Percentiles rank a stretch among this genome's conserved stretches.
phyloP scores from a whole-genome alignment of 179 eudicot species.

The Beta lomatogona region DNA sequence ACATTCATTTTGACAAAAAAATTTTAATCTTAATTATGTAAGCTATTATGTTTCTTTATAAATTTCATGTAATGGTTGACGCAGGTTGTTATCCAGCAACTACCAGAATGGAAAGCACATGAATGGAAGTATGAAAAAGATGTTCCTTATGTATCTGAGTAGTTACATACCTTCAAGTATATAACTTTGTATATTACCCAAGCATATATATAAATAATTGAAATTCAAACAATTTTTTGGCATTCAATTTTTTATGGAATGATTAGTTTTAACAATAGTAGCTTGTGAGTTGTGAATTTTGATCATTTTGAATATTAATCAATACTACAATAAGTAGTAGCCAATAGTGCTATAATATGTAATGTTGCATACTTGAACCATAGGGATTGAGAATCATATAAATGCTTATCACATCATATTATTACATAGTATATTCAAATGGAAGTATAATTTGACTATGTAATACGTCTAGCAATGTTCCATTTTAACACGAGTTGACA shows the following conservation, averaged over 20 bases:
- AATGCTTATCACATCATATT: too few relatives aligned
- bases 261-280: background rate
- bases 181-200: slow-evolving; percentile 20
- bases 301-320: background rate
- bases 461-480: too few relatives aligned
- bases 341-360: too few relatives aligned
- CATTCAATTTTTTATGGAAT: background rate
- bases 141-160: slow-evolving; percentile 35
- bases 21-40: background rate
- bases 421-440: too few relatives aligned
- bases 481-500: too few relatives aligned
- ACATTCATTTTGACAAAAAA: background rate
- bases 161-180: background rate
- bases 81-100: slow-evolving; percentile 83
- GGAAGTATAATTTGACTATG: too few relatives aligned
- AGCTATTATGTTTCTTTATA: background rate
- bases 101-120: slow-evolving; percentile 96
- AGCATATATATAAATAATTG: background rate
- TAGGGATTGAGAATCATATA: too few relatives aligned
- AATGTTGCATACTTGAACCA: background rate
- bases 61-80: background rate
- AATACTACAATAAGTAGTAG: too few relatives aligned
- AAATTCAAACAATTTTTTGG: background rate
- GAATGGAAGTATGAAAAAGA: slow-evolving; percentile 66
- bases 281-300: background rate